Conservation (phyloP, 352 stramenopile genomes). For the Peronospora belbahrii region DNA sequence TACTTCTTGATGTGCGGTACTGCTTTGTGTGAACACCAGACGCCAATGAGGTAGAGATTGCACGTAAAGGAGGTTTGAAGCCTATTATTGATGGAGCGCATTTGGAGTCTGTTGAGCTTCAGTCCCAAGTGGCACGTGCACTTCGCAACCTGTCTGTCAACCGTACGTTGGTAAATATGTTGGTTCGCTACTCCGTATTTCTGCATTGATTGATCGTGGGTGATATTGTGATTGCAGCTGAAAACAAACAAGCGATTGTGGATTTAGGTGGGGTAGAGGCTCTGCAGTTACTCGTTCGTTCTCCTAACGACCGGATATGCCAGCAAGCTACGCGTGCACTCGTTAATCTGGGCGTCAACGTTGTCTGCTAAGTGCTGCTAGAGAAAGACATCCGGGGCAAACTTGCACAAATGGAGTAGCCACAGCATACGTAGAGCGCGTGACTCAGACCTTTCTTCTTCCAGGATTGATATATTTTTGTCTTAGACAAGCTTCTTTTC, state of each 20-base stretch:
- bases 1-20: background rate
- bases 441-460: constrained; percentile 20
- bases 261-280: constrained; percentile 74
- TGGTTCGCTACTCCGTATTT: background rate
- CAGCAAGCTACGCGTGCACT: constrained; percentile 82
- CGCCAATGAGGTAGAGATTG: constrained; percentile 89
- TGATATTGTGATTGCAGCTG: constrained; percentile 30
- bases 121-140: constrained; percentile 85
- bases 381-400: background rate
- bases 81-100: constrained; percentile 85
- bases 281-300: constrained; percentile 70
- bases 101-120: constrained; percentile 77
- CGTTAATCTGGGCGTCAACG: constrained; percentile 83
- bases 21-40: constrained; percentile 40
- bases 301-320: constrained; percentile 83
- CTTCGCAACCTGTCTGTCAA: constrained; percentile 92
- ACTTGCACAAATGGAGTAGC: constrained; percentile 6
- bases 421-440: constrained; percentile 5
- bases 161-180: constrained; percentile 36
- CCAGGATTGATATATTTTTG: constrained; percentile 21
- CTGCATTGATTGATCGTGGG: background rate
- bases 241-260: constrained; percentile 88
- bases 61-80: constrained; percentile 76
- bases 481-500: constrained; percentile 4
- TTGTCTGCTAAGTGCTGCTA: constrained; percentile 43